Evolutionary conservation across 1,284 basidiomycete genomes (phyloP).

Genomic region (Agroathelia rolfsii): DNA sequence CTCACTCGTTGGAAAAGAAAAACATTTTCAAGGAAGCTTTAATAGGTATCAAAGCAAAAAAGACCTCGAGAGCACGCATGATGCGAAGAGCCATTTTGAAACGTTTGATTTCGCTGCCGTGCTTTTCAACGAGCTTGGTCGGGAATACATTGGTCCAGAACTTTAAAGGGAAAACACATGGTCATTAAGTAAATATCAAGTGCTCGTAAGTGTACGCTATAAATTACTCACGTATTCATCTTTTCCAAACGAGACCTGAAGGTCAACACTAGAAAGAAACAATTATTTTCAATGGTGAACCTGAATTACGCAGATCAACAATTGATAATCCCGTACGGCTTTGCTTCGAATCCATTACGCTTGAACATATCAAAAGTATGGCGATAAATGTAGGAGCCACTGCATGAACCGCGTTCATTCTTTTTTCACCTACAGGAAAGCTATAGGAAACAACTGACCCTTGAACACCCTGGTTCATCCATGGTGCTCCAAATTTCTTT

Average conservation of each 20-base stretch:
- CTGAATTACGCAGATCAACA: background rate
- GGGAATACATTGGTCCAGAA: conserved; percentile 42
- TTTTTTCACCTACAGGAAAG: background rate
- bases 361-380: conserved; percentile 31
- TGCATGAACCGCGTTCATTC: conserved; percentile 6
- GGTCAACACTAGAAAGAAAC: conserved; percentile 22
- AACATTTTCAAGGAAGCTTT: conserved; percentile 32
- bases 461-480: conserved; percentile 32
- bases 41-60: conserved; percentile 35
- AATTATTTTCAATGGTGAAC: too few relatives aligned
- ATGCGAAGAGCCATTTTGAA: conserved; percentile 32
- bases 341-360: conserved; percentile 25
- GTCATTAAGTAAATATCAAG: too few relatives aligned
- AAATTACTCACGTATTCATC: conserved; percentile 24
- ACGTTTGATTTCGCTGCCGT: conserved; percentile 30
- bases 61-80: conserved; percentile 25
- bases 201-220: too few relatives aligned
- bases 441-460: conserved; percentile 18
- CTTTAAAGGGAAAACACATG: too few relatives aligned
- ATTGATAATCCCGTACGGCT: conserved; percentile 9
- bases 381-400: conserved; percentile 29
- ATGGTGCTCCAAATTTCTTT: conserved; percentile 22
- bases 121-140: conserved; percentile 27
- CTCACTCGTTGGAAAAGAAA: conserved; percentile 28
- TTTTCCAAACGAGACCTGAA: conserved; percentile 37